Evolutionary conservation across 805 yeast genomes (phyloP), one percentile per base, ranked within the genome.

Genomic region (Cyberlindnera americana): DNA sequence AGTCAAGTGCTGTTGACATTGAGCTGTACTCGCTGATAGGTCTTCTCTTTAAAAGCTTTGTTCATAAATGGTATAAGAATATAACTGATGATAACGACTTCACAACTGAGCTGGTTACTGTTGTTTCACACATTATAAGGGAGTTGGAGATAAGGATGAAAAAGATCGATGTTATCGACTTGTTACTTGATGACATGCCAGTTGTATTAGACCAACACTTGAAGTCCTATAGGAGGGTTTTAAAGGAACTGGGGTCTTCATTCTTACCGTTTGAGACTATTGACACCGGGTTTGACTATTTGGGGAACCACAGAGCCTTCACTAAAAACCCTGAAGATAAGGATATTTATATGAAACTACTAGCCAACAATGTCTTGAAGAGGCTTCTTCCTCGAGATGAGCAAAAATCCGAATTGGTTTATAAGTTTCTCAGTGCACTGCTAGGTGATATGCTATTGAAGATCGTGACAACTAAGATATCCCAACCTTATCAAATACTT

Each of bases 401-500:
- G 25, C 33, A 55, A 4, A 60, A 63, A n/a, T 71, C 77, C 1
- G 47, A 55, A 4, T 44, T 72, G 9, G 67, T 70, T 2, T 47
- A 53, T 5, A 54, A 63, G 18, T 67, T 77, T 35, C 40, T 73
- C 6, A 48, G 64, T 4, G 55, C 70, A 1, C 41, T 77, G 5
- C 29, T 74, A 12, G 61, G 66, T 18, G 78, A 73, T 32, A 47
- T 74, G 30, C 60, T 70, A 0, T 38, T 77, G 29, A 56, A 56
- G 29, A 73, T 66, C 40, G 47, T 67, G 1, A 52, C 72, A 5
- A 70, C 67, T 6, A 72, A 72, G 47, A 42, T 75, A 13, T 60
- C 70, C 9, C 77, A 75, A 40, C 75, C 75, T n/a, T 76, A 72
- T 58, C 67, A 72, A 54, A 47, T 76, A 2, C 71, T 77, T 65